A percentile compares a stretch with the other conserved stretches of the same genome.
Evolutionary conservation across 208 protist genomes (phyloP).

Genomic region (Naegleria fowleri): DNA sequence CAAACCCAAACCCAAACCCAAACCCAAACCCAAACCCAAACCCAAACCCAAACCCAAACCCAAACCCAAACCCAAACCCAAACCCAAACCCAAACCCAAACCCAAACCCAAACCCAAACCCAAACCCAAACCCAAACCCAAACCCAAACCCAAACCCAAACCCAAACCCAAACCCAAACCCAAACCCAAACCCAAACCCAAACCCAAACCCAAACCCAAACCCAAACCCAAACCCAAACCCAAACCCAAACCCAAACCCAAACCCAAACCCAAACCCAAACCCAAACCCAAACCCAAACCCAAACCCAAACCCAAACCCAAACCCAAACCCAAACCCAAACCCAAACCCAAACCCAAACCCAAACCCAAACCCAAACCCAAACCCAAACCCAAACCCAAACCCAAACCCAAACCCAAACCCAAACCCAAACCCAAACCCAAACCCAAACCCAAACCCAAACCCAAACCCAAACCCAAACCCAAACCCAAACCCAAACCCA

Average conservation of each 20-base stretch:
- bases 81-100: neutral
- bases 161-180: neutral
- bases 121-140: neutral
- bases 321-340: slow-evolving; percentile 1
- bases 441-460: slow-evolving; percentile 12
- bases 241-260: slow-evolving; percentile 1
- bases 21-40: slow-evolving; percentile 2
- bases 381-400: neutral
- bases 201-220: slow-evolving; percentile 7
- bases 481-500: slow-evolving; percentile 4
- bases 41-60: neutral
- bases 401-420: neutral
- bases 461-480: slow-evolving; percentile 5
- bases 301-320: slow-evolving; percentile 7
- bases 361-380: neutral
- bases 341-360: neutral
- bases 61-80: neutral
- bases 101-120: neutral
- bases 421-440: neutral
- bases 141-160: neutral
- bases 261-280: neutral
- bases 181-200: slow-evolving; percentile 9
- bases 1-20: slow-evolving; percentile 15
- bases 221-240: neutral
- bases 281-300: neutral